Base-by-base conservation (phyloP, 1,284 basidiomycete genomes). In the Tilletia walkeri region DNA sequence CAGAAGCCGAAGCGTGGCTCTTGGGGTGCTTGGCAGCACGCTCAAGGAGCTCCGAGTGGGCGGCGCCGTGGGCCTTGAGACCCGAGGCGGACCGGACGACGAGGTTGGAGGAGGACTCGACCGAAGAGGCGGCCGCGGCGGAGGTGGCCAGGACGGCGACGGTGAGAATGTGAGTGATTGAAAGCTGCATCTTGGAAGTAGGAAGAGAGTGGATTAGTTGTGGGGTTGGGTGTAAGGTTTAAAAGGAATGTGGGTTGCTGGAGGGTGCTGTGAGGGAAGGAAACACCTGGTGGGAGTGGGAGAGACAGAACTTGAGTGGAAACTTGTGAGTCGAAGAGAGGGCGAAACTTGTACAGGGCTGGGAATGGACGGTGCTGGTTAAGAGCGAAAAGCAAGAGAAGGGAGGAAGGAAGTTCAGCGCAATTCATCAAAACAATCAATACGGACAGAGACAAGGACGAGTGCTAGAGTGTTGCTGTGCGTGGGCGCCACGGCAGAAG, bases 71-170 rank as follows among this genome's bases (percentile, higher is more conserved):
- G 7, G 34, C 16, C 24, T 61, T 24, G 56, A 36, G 10, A 30
- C 24, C 56, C 20, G 20, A 16, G 56, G 56, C 56, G n/a, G 56
- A 61, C 20, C 56, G 56, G 56, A 38, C 56, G 34, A 34, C 18
- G 56, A 61, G 30, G 56, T 30, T 30, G 9, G 56, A 61, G 10
- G 53, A 56, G 16, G 56, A 24, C 7, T 36, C 56, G 56, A 24
- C 7, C 24, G 24, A 14, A 30, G 14, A 20, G n/a, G 56, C 20
- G 14, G 56, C 20, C 20, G 36, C 56, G 24, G 24, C 56, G 4
- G 34, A 61, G 56, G 56, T 34, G 20, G 50, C 50, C 18, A 61
- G 56, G 34, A 30, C 56, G 56, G 30, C 20, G 56, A 18, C 24
- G 56, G 56, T 7, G n/a, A 61, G 56, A 30, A 61, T 7, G 7